phyloP scores from a whole-genome alignment of 2,329 filamentous ascomycete genomes.

The Fusarium miscanthi region DNA sequence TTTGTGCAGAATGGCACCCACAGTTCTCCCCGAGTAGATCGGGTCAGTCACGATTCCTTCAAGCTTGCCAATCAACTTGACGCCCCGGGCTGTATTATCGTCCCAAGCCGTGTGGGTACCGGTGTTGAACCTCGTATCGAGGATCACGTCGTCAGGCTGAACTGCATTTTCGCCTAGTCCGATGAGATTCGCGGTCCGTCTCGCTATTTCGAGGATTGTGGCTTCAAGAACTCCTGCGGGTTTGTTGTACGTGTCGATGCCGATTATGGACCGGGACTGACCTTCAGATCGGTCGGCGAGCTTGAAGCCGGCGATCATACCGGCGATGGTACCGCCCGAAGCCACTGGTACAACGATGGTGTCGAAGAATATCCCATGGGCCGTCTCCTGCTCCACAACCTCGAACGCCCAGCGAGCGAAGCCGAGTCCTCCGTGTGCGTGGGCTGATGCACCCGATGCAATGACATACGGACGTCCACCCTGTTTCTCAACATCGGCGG shows the following conservation, averaged over 20 bases:
- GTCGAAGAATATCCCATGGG: background rate
- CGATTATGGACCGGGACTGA: background rate
- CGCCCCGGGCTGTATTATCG: background rate
- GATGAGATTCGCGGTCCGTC: background rate
- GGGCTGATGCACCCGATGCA: background rate
- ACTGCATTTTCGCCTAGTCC: background rate
- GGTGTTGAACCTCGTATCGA: background rate
- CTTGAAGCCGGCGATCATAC: background rate
- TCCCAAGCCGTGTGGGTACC: background rate
- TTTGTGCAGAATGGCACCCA: background rate
- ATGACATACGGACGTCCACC: background rate
- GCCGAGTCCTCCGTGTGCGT: background rate
- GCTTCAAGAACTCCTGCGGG: background rate
- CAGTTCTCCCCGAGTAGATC: background rate
- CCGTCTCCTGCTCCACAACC: background rate
- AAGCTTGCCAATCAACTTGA: background rate
- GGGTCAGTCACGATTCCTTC: background rate
- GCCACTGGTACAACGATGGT: background rate
- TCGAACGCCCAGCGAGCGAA: background rate
- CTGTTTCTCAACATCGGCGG: background rate
- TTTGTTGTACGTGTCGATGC: background rate
- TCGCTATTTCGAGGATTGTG: background rate
- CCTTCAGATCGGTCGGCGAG: fast-evolving
- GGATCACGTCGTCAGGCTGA: background rate
- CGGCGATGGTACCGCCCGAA: background rate